A percentile compares a stretch with the other conserved stretches of the same genome.
phyloP scores from a whole-genome alignment of 176 grass and related monocot genomes.

The Sorghum bicolor region Sorghum_bicolor_NCBIv3 NC_012873.2:2533001-2533500 shows the following conservation, averaged over 20 bases:
- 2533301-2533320: conserved; percentile 11
- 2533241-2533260: not conserved
- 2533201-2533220: conserved; percentile 47
- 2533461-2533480: not conserved
- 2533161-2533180: conserved; percentile 66
- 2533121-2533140: conserved; percentile 60
- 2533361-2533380: not conserved
- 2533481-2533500: not conserved
- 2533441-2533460: not conserved
- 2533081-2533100: conserved; percentile 58
- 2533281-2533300: not conserved
- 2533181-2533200: conserved; percentile 34
- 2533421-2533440: conserved; percentile 12
- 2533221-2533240: conserved; percentile 21
- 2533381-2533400: conserved; percentile 27
- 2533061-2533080: conserved; percentile 59
- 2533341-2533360: conserved; percentile 32
- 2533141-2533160: conserved; percentile 69
- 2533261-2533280: conserved; percentile 13
- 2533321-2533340: not conserved
- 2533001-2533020: conserved; percentile 87
- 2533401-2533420: not conserved
- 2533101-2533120: conserved; percentile 74
- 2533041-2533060: conserved; percentile 58
- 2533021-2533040: conserved; percentile 85